Base-by-base conservation (phyloP, 116 monocot species). In the Cymodocea nodosa region DNA sequence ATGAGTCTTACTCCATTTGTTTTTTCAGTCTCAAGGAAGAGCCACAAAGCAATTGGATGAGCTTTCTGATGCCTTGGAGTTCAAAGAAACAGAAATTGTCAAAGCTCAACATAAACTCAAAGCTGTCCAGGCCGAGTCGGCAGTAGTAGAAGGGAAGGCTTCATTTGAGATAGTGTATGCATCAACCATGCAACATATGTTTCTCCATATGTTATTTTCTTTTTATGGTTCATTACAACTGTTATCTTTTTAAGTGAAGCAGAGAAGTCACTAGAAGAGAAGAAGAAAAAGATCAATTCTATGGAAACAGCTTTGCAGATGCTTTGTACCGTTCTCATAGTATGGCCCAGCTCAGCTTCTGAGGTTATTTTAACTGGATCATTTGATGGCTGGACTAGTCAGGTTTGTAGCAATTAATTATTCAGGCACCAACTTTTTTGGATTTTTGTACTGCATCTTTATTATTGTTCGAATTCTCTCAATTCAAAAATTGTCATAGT, bases 381-480 rank as follows among this genome's bases (percentile, higher is more conserved):
- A 52, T 97, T 91, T 80, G 85, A 97, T 85, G 97, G 97, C 20
- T 95, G 94, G 89, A 82, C 79, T 35, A 80, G 35, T 71, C 83
- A 89, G 81, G 92, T 30, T 30, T 93, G 44, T 44, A 12, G 44
- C 12, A 10, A 44, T 44, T 44, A 44, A 7, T 7, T 12, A 44
- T 44, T 44, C 44, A 6, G 44, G 9, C 4, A 44, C 44, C 44
- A 44, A n/a, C 9, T 12, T 44, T 44, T 44, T 44, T 44, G 7
- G 44, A 12, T 44, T 44, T 44, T 44, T 44, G 44, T 12, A 44
- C 44, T 6, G 44, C 5, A 44, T 12, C 44, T 44, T 6, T 44
- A 10, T 44, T 44, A 44, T 44, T 10, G 44, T 44, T 44, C 8
- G 44, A 1, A 12, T 44, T 44, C 12, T 44, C 0, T 8, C 1